These are phyloP conservation scores for Arthroderma uncinatum DNA, from an alignment of 2,329 filamentous ascomycete species.

Conservation along the genomic window DNA sequence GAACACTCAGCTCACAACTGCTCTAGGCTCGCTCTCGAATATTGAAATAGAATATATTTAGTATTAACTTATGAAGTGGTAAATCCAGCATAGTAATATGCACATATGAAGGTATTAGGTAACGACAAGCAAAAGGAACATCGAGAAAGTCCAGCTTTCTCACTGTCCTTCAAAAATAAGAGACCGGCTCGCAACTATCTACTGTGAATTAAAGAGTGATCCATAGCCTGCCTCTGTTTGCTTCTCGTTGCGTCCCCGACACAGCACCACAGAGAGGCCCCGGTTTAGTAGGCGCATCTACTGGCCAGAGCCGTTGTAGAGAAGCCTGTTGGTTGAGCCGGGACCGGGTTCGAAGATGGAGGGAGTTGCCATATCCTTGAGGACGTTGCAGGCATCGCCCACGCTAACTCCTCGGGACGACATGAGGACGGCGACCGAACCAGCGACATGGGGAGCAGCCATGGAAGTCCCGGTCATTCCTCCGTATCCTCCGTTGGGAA, in stretches of 20 bases:
- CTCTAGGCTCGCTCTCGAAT: too few relatives aligned
- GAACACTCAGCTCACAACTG: too few relatives aligned
- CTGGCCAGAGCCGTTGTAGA: conserved; percentile 18
- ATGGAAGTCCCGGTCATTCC: conserved; percentile 28
- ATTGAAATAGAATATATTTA: too few relatives aligned
- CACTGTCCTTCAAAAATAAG: neutral
- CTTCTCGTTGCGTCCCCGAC: neutral
- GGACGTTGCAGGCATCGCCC: conserved; percentile 35
- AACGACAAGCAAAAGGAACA: neutral
- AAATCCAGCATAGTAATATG: neutral
- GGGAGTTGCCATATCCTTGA: conserved; percentile 42
- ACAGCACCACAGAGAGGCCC: neutral
- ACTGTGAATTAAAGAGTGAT: neutral
- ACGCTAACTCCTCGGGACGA: conserved; percentile 38
- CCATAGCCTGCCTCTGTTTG: neutral
- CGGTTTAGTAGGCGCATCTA: neutral
- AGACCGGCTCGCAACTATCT: neutral
- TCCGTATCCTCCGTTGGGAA: conserved; percentile 40
- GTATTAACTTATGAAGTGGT: too few relatives aligned
- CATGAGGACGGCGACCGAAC: conserved; percentile 43
- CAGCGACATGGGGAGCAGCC: conserved; percentile 38
- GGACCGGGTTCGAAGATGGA: conserved; percentile 16
- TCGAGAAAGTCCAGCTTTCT: neutral
- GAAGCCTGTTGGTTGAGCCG: conserved; percentile 21
- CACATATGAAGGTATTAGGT: neutral